phyloP scores from a whole-genome alignment of 805 yeast genomes.

The Candida coquimbonensis region DNA sequence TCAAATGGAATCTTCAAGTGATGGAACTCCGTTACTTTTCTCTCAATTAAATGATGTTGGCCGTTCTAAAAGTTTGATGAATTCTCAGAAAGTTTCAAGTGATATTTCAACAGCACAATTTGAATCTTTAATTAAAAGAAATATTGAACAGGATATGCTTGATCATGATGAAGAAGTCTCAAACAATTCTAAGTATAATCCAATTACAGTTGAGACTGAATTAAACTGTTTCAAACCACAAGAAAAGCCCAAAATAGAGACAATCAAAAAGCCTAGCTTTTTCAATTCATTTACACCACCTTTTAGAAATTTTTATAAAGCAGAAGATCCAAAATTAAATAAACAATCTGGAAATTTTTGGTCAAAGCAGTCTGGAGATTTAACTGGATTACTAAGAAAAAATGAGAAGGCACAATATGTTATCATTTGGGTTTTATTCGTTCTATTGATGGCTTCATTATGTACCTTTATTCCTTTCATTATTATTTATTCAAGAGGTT shows the following conservation, averaged over 20 bases:
- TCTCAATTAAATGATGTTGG: slow-evolving; percentile 4
- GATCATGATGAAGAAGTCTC: neutral
- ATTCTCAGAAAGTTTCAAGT: neutral
- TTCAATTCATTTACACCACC: slow-evolving; percentile 2
- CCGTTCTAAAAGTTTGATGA: neutral
- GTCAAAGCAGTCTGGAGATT: slow-evolving; percentile 1
- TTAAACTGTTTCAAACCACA: slow-evolving; percentile 7
- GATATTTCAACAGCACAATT: neutral
- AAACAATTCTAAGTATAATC: neutral
- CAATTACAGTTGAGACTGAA: slow-evolving; percentile 9
- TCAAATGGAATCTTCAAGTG: neutral
- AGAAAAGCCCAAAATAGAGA: neutral
- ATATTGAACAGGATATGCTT: neutral
- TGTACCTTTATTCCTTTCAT: slow-evolving; percentile 16
- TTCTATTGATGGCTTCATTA: slow-evolving; percentile 10
- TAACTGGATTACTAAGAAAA: neutral
- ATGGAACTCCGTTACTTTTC: slow-evolving; percentile 7
- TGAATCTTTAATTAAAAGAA: no score
- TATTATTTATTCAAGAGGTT: slow-evolving; percentile 27
- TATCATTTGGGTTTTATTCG: slow-evolving; percentile 16
- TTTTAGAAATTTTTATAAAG: slow-evolving; percentile 12
- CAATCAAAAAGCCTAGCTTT: neutral
- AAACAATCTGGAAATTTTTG: slow-evolving; percentile 6
- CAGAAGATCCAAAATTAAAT: slow-evolving; percentile 12
- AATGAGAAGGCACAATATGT: slow-evolving; percentile 4